Conservation (phyloP, 495 filamentous ascomycete genomes). For the Aspergillus wentii region DNA sequence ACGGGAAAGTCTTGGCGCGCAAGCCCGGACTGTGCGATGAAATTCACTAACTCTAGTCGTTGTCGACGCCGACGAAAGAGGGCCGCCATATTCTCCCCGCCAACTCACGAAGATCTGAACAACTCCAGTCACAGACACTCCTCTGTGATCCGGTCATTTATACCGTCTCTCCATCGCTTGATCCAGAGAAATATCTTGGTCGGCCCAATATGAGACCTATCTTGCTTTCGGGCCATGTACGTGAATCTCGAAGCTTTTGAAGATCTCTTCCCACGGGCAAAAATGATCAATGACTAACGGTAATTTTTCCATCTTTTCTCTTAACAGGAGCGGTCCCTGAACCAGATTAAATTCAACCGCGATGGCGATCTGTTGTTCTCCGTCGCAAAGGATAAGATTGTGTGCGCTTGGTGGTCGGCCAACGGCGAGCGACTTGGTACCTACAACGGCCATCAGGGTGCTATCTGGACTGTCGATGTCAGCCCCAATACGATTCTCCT, state of each 20-base stretch:
- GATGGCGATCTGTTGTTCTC: conserved; percentile 98
- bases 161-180: conserved; percentile 6
- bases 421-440: conserved; percentile 94
- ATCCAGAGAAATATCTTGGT: conserved; percentile 12
- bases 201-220: conserved; percentile 79
- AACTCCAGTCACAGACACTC: conserved; percentile 14
- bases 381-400: conserved; percentile 92
- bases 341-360: conserved; percentile 94
- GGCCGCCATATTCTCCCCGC: conserved; percentile 36
- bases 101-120: conserved; percentile 16
- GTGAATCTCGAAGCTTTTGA: conserved; percentile 19
- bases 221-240: conserved; percentile 86
- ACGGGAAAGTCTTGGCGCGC: conserved; percentile 32
- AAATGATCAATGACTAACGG: conserved; percentile 1
- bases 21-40: conserved; percentile 43
- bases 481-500: conserved; percentile 91
- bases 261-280: conserved; percentile 10
- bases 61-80: conserved; percentile 33
- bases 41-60: conserved; percentile 40
- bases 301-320: neutral
- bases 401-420: conserved; percentile 90
- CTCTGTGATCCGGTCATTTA: conserved; percentile 15
- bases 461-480: conserved; percentile 97
- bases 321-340: conserved; percentile 84
- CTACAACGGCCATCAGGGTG: conserved; percentile 94